Base-by-base conservation (phyloP, 768 basidiomycete genomes). In the Rhodocollybia butyracea region DNA sequence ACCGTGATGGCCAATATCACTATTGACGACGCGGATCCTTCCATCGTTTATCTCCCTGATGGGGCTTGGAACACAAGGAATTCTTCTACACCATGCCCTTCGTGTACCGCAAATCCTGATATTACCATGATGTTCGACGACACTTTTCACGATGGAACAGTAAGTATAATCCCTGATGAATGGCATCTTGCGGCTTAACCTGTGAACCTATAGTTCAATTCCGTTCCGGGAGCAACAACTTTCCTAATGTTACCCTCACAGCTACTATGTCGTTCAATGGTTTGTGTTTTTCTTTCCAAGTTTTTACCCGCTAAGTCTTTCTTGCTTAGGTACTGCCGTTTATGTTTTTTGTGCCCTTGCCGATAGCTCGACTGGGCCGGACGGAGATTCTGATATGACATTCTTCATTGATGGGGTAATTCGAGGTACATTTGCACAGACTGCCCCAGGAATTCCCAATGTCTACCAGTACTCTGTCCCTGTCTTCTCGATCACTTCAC, bases 261-360 rank as follows among this genome's bases (percentile, higher is more conserved):
- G 75, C 73, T 7, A 59, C 65, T 11, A 54, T 68, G 12, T 43
- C 55, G 11, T 78, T 77, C 57, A 67, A 66, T 57, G 76, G 76
- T 76, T 1, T 31, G 52, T 45, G 63, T 58, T 21, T n/a, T 39
- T 30, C 12, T 24, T 24, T 10, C 29, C 24, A 41, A 38, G 22
- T 12, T 11, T 19, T 26, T 26, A 12, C 10, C 15, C 26, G 8
- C 7, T 32, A 22, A 27, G 27, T 29, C 36, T n/a, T 22, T 29
- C 4, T 17, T 19, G n/a, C n/a, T 29, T 22, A 79, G 76, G 76
- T 10, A 67, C 72, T n/a, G 76, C 76, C 0, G 61, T 80, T n/a
- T 78, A 77, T 60, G 73, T 78, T 3, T 76, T 67, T 57, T 75
- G 74, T 56, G 66, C 69, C 19, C 57, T 74, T 12, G 62, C 75